Evolutionary conservation across 2,329 filamentous ascomycete species (phyloP), one percentile per base, ranked within the genome.

Genomic region (Chaetomium olivaceum): DNA sequence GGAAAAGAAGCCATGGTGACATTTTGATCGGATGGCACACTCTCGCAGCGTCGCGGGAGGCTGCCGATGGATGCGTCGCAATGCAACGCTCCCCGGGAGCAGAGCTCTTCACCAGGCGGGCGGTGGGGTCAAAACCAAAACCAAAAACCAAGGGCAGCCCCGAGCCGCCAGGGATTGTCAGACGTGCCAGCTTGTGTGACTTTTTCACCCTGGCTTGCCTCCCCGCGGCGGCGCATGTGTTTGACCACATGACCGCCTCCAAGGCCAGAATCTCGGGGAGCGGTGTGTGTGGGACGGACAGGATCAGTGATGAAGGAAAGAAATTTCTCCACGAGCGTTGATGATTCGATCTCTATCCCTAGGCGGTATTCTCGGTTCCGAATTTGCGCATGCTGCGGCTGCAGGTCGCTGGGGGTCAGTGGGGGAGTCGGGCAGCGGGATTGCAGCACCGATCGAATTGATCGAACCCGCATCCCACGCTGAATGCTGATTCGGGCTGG

Each of bases 221-320:
- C 56, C 25, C 56, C 25, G 23, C 21, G 56, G 56, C 21, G 62
- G 16, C 58, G 62, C 29, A 39, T 56, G 16, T 46, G 29, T n/a
- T 7, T 21, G 50, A n/a, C 62, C 66, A 67, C 62, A 65, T 67
- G 66, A 67, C 66, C 63, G 23, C 23, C 9, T 23, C 12, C 51
- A 52, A 39, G 29, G 29, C 27, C 31, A 19, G 27, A 33, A 36
- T 54, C 33, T 61, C 3, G 25, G 36, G 52, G 51, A 61, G 63
- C 63, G 66, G 66, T 67, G 66, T 65, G 59, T 43, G 39, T n/a
- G 39, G 39, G 39, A 43, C 16, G 36, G 57, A 16, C 43, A 54
- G 11, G 27, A 50, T 65, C 63, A 58, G 31, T 61, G 25, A 52
- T 43, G 54, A 19, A 48, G 48, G 51, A 31, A 62, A 66, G 61